Evolutionary conservation across 2,329 filamentous ascomycete species (phyloP).

Genomic region (Zasmidium citrigriseum): DNA sequence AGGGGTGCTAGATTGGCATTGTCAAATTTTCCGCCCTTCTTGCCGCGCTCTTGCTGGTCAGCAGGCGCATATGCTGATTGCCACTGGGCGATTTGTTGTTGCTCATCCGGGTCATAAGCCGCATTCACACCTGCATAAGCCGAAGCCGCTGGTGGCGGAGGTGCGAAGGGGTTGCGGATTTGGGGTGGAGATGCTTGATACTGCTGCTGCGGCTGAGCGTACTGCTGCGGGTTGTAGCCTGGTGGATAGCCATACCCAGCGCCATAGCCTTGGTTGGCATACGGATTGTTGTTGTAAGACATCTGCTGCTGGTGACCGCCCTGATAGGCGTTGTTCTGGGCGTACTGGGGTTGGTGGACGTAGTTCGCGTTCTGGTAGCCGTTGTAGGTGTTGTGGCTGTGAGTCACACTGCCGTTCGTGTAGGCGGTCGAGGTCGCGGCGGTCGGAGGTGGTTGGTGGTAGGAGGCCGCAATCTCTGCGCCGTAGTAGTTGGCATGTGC

Average conservation of each 20-base stretch:
- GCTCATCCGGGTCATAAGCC: conserved; percentile 72
- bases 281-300: conserved; percentile 17
- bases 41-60: conserved; percentile 18
- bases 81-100: conserved; percentile 93
- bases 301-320: background rate
- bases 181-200: conserved; percentile 56
- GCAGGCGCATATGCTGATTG: conserved; percentile 58
- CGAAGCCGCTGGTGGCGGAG: conserved; percentile 40
- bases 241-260: conserved; percentile 25
- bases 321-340: background rate
- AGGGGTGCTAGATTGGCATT: conserved; percentile 20
- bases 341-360: background rate
- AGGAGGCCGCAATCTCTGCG: too few relatives aligned
- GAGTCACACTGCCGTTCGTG: too few relatives aligned
- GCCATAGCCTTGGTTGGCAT: conserved; percentile 19
- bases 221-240: conserved; percentile 36
- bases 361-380: background rate
- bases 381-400: too few relatives aligned
- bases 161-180: conserved; percentile 80
- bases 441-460: too few relatives aligned
- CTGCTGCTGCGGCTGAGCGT: conserved; percentile 31
- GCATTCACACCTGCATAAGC: conserved; percentile 35
- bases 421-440: too few relatives aligned
- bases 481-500: too few relatives aligned
- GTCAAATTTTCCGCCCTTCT: conserved; percentile 19